Evolutionary conservation across 2,329 filamentous ascomycete genomes (phyloP), one percentile per base, ranked within the genome.

Genomic region (Ascomycota sp.): DNA sequence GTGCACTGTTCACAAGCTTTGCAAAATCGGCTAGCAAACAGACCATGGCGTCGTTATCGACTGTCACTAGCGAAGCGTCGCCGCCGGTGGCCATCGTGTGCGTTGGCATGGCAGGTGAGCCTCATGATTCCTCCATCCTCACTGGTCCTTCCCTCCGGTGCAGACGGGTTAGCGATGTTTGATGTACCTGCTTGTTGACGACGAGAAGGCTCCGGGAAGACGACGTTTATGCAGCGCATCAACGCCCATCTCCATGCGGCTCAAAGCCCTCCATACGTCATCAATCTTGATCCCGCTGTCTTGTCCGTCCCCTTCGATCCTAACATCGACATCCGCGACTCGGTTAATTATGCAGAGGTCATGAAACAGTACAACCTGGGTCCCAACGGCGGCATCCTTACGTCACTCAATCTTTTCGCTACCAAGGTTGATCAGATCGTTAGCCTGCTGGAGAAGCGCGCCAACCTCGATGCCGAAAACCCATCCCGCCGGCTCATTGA

Each of bases 331-430:
- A 98, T 98, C 43, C 82, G 91, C 45, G 89, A 98, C 56, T 89
- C 80, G 19, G 86, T 98, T 51, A 94, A 98, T 65, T 98, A 98
- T 63, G 89, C 93, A 52, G 86, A 98, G 55, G 89, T 98, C 38
- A 98, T 98, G 91, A 91, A 86, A 56, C 85, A 95, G 56, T 95
- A 94, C 55, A 94, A 94, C 47, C 69, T 98, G 1, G 89, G 89
- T 0, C 89, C 89, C 7, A 98, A 98, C 57, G 89, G 89, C 30
- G 91, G 85, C 28, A 98, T 98, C 45, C 59, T 98, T 40, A 98
- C 91, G 2, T 89, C 80, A 8, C 60, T 98, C 29, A 98, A 98
- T 51, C 69, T 98, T 19, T 98, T 98, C 51, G 82, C 85, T 25
- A 98, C 91, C 33, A 98, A 98, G 53, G 82, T 98, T 36, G 91